phyloP scores from a whole-genome alignment of 164 flowering plant genomes.

The Magnolia changhungtana region DNA sequence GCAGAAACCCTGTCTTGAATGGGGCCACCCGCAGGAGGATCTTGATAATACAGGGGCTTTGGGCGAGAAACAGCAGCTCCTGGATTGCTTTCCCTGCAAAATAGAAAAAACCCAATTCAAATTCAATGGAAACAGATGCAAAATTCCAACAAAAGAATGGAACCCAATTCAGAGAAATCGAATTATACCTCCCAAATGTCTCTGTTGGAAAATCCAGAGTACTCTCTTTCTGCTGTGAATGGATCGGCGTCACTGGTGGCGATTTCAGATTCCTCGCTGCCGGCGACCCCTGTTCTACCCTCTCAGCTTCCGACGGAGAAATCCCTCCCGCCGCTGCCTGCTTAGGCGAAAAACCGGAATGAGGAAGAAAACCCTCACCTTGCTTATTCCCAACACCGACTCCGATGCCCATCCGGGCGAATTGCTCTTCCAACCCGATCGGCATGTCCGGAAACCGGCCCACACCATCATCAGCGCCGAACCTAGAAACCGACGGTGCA shows the following conservation, averaged over 20 bases:
- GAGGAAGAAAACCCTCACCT: neutral
- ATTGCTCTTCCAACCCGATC: conserved; percentile 65
- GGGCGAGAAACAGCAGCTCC: conserved; percentile 37
- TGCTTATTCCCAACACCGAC: neutral
- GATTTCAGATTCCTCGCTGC: conserved; percentile 34
- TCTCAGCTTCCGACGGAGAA: conserved; percentile 61
- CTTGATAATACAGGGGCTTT: conserved; percentile 60
- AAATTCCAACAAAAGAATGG: neutral
- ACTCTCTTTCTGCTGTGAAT: conserved; percentile 34
- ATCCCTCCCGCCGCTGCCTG: conserved; percentile 22
- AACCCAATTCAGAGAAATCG: neutral
- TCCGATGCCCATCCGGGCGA: conserved; percentile 48
- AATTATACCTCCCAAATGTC: conserved; percentile 31
- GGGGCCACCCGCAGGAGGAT: conserved; percentile 28
- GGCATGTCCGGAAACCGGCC: conserved; percentile 30
- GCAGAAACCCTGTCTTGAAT: conserved; percentile 36
- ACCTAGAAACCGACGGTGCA: conserved; percentile 54
- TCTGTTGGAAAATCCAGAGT: conserved; percentile 37
- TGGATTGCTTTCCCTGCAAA: conserved; percentile 54
- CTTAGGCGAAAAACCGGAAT: neutral
- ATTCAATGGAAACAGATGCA: neutral
- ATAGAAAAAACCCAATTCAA: neutral
- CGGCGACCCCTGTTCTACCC: conserved; percentile 64
- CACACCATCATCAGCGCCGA: conserved; percentile 57
- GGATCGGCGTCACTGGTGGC: conserved; percentile 21